Base-by-base conservation (phyloP, 768 basidiomycete species). In the Phlegmacium glaucopus region DNA sequence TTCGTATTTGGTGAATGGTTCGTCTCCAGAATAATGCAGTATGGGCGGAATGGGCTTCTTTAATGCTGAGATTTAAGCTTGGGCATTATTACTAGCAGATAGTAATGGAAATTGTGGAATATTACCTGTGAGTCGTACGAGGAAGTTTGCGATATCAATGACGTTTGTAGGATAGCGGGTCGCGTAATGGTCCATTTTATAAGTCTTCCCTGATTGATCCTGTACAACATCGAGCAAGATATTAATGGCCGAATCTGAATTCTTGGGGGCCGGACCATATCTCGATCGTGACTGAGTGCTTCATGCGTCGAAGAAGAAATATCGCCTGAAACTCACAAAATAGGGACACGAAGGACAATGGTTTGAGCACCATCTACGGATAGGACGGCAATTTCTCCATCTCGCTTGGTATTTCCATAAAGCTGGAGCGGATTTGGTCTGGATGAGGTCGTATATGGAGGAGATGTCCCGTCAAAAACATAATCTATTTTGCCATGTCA, bases 141-240 rank as follows among this genome's bases (percentile, higher is more conserved):
- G 74, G 59, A 95, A 94, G 16, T 80, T 72, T 2, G 88, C 93
- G 45, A 97, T 86, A 60, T 97, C 94, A 27, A 84, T 58, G 9
- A 91, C 84, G 58, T 93, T 93, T 18, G 95, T 98, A 0, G 95
- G 95, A 68, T 87, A 95, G 25, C 95, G 79, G 13, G 86, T 90
- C 18, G 91, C 93, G 61, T 84, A 95, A 63, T 95, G 86, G 62
- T 99, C 95, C 95, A 97, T 97, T 64, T 84, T 91, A 72, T 94
- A 94, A 29, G 69, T 71, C 68, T 94, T 94, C 2, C 89, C 90
- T 5, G 86, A 87, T 55, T 88, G 89, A 60, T 94, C 90, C 50
- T 81, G 72, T 0, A 96, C 90, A 28, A 95, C 74, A 62, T 96
- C 93, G 25, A 94, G 65, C 6, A 99, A 76, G 45, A 91, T 74